phyloP scores from a whole-genome alignment of 2,329 filamentous ascomycete species.

The Lachnellula arida region DNA sequence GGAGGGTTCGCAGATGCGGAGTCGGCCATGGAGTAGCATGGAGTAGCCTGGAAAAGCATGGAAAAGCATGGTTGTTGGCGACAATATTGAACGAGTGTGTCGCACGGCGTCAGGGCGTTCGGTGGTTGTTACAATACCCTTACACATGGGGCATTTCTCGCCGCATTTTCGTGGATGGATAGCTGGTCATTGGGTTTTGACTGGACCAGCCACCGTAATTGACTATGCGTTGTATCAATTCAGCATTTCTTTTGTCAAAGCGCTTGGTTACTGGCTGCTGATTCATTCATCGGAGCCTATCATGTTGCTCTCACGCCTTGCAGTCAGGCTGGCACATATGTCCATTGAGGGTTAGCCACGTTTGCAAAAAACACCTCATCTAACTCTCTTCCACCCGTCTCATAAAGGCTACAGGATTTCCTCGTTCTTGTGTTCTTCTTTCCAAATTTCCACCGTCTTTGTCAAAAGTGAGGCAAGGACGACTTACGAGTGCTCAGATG shows the following conservation, averaged over 20 bases:
- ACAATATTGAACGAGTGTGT: constrained; percentile 18
- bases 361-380: constrained; percentile 29
- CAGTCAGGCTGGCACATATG: constrained; percentile 29
- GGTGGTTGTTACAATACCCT: constrained; percentile 27
- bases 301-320: constrained; percentile 28
- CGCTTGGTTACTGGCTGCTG: constrained; percentile 31
- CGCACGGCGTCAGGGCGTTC: constrained; percentile 29
- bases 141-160: constrained; percentile 21
- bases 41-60: too few relatives aligned
- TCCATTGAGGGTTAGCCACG: constrained; percentile 33
- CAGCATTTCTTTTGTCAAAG: constrained; percentile 31
- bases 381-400: constrained; percentile 19
- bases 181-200: constrained; percentile 27
- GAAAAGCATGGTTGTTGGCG: constrained; percentile 9
- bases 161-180: constrained; percentile 21
- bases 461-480: constrained; percentile 2
- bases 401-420: constrained; percentile 26
- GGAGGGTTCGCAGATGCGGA: constrained; percentile 33
- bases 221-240: constrained; percentile 34
- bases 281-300: constrained; percentile 27
- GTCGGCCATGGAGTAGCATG: constrained; percentile 26
- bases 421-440: constrained; percentile 11
- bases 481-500: constrained; percentile 13
- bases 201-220: constrained; percentile 32
- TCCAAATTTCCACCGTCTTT: constrained; percentile 5